These are phyloP conservation scores for Suhomyces faveliae DNA, from an alignment of 805 yeast species.

Conservation along the genomic window DNA sequence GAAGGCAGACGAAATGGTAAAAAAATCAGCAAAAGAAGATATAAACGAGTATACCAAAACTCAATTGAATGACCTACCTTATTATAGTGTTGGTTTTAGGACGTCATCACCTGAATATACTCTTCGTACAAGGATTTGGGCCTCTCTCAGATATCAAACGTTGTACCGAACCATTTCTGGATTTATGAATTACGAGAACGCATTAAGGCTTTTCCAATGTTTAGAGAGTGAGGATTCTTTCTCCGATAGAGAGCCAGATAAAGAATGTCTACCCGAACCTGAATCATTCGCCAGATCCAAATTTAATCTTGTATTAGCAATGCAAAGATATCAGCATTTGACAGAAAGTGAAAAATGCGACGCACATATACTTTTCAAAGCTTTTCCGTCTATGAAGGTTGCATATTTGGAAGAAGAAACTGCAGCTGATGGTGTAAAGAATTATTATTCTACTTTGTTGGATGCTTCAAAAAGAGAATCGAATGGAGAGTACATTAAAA, in stretches of 20 bases:
- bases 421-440: slow-evolving; percentile 40
- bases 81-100: slow-evolving; percentile 70
- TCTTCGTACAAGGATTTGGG: slow-evolving; percentile 81
- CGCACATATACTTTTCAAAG: slow-evolving; percentile 61
- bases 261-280: slow-evolving; percentile 13
- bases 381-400: slow-evolving; percentile 66
- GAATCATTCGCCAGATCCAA: slow-evolving; percentile 64
- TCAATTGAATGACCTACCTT: slow-evolving; percentile 63
- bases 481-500: slow-evolving; percentile 39
- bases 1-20: neutral
- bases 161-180: slow-evolving; percentile 82
- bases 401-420: slow-evolving; percentile 55
- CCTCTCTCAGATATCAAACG: slow-evolving; percentile 80
- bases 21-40: slow-evolving; percentile 5
- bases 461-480: slow-evolving; percentile 47
- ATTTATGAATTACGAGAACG: slow-evolving; percentile 73
- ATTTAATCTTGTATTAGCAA: slow-evolving; percentile 76
- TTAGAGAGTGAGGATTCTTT: slow-evolving; percentile 54
- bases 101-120: slow-evolving; percentile 61
- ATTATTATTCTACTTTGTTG: slow-evolving; percentile 61
- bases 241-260: slow-evolving; percentile 28
- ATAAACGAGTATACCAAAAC: slow-evolving; percentile 18
- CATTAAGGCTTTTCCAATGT: slow-evolving; percentile 65
- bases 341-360: slow-evolving; percentile 63
- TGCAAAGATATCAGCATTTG: slow-evolving; percentile 80